These are phyloP conservation scores for Emmonsiellopsis sp. DNA, from an alignment of 2,329 filamentous ascomycete genomes.

Conservation along the genomic window DNA sequence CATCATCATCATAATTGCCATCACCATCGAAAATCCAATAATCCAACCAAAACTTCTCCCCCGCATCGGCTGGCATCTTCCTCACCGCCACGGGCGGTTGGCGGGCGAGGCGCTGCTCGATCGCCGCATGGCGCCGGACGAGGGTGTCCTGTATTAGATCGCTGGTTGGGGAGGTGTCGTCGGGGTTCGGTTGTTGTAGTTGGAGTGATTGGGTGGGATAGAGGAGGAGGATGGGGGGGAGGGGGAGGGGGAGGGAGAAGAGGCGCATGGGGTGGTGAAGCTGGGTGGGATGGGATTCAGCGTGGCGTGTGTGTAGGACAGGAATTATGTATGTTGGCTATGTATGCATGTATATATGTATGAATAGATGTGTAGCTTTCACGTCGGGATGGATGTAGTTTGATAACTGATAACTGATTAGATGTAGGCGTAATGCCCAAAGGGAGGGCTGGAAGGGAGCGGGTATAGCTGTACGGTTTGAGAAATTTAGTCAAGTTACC, in stretches of 20 bases:
- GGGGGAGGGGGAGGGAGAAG: neutral
- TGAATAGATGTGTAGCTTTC: too few species aligned
- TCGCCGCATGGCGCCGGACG: constrained; percentile 11
- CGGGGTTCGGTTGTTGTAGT: neutral
- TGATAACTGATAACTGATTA: too few species aligned
- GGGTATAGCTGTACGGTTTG: too few species aligned
- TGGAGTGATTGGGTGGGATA: neutral
- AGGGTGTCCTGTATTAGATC: neutral
- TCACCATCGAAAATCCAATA: constrained; percentile 32
- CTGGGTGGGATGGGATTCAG: too few species aligned
- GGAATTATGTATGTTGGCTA: too few species aligned
- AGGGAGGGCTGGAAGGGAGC: too few species aligned
- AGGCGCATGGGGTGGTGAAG: too few species aligned
- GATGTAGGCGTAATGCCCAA: too few species aligned
- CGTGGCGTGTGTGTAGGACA: too few species aligned
- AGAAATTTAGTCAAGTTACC: too few species aligned
- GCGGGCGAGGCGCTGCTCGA: constrained; percentile 21
- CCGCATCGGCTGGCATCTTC: constrained; percentile 38
- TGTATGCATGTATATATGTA: too few species aligned
- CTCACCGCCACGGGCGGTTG: constrained; percentile 22
- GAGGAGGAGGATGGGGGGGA: neutral
- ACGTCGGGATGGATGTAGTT: too few species aligned
- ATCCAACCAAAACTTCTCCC: constrained; percentile 39
- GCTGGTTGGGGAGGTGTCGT: neutral
- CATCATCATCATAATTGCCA: neutral